Conservation (phyloP, 768 basidiomycete species). For the Chalciporus pseudorubinellus region DNA sequence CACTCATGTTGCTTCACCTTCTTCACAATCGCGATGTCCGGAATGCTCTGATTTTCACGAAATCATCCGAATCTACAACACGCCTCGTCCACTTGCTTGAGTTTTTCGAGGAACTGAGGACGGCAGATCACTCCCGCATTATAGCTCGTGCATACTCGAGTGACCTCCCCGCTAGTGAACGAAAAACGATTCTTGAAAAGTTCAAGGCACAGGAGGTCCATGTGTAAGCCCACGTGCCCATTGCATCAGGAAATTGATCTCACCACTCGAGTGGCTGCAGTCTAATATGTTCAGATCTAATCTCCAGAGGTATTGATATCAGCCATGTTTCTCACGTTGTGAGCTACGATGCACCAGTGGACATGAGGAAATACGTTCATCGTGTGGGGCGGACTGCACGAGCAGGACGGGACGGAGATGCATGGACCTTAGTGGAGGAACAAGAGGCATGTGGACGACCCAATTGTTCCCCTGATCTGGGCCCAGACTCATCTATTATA, state of each 20-base stretch:
- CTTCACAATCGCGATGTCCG: slow-evolving; percentile 57
- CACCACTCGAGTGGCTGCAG: slow-evolving; percentile 40
- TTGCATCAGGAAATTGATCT: background rate
- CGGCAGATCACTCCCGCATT: slow-evolving; percentile 26
- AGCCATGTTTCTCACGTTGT: slow-evolving; percentile 90
- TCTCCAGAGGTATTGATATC: slow-evolving; percentile 95
- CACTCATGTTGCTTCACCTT: slow-evolving; percentile 85
- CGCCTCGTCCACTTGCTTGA: slow-evolving; percentile 80
- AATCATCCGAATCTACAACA: slow-evolving; percentile 86
- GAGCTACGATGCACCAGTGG: slow-evolving; percentile 94
- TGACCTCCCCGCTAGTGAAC: slow-evolving; percentile 70
- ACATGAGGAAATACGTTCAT: slow-evolving; percentile 98
- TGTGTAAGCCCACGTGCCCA: slow-evolving; percentile 51
- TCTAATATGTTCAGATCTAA: slow-evolving; percentile 93
- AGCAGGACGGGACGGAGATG: slow-evolving; percentile 83
- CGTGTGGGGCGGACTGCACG: slow-evolving; percentile 95
- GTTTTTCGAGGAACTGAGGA: slow-evolving; percentile 64
- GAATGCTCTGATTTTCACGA: slow-evolving; percentile 92
- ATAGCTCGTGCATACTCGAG: slow-evolving; percentile 80
- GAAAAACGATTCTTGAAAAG: slow-evolving; percentile 72
- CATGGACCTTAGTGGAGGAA: slow-evolving; percentile 95
- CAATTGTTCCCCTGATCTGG: background rate
- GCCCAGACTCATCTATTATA: slow-evolving; percentile 29
- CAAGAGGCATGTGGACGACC: slow-evolving; percentile 60
- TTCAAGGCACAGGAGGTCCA: slow-evolving; percentile 82